Evolutionary conservation across 208 protist species (phyloP).

Genomic region (Acanthamoeba divionensis): DNA sequence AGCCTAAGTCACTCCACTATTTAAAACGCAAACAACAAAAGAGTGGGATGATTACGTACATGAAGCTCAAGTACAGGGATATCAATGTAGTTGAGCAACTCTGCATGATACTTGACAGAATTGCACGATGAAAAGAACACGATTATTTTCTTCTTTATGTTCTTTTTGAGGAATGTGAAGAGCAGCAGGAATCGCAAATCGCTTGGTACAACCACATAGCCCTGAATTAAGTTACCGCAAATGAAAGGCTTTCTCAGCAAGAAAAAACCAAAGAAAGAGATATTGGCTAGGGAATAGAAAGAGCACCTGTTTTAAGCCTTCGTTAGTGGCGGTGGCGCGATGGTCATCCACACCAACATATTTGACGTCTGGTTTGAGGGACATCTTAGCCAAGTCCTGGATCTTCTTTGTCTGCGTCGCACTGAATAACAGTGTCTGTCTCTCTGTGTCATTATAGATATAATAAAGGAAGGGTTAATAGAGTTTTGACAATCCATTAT

Average conservation of each 20-base stretch:
- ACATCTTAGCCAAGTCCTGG: constrained; percentile 89
- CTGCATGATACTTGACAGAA: constrained; percentile 97
- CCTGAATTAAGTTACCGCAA: constrained; percentile 91
- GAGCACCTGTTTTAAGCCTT: constrained; percentile 56
- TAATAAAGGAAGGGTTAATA: neutral
- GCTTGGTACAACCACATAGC: constrained; percentile 95
- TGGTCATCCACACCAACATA: constrained; percentile 95
- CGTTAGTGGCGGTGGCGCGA: constrained; percentile 59
- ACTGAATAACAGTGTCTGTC: constrained; percentile 98
- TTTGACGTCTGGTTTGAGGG: constrained; percentile 68
- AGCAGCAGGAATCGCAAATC: constrained; percentile 96
- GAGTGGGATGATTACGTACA: too few species aligned
- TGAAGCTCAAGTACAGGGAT: constrained; percentile 98
- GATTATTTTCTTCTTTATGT: constrained; percentile 96
- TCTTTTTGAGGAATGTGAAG: constrained; percentile 98
- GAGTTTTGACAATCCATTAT: neutral
- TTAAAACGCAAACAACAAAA: neutral
- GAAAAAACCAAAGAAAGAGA: constrained; percentile 8
- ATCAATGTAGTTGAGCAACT: constrained; percentile 99
- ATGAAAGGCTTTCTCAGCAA: neutral
- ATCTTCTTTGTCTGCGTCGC: constrained; percentile 98
- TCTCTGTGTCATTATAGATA: too few species aligned
- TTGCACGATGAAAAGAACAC: constrained; percentile 98
- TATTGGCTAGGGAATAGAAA: too few species aligned
- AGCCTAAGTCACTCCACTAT: neutral